A percentile compares a stretch with the other conserved stretches of the same genome.
phyloP scores from a whole-genome alignment of 2,329 filamentous ascomycete species.

The Colletotrichum aenigma region DNA sequence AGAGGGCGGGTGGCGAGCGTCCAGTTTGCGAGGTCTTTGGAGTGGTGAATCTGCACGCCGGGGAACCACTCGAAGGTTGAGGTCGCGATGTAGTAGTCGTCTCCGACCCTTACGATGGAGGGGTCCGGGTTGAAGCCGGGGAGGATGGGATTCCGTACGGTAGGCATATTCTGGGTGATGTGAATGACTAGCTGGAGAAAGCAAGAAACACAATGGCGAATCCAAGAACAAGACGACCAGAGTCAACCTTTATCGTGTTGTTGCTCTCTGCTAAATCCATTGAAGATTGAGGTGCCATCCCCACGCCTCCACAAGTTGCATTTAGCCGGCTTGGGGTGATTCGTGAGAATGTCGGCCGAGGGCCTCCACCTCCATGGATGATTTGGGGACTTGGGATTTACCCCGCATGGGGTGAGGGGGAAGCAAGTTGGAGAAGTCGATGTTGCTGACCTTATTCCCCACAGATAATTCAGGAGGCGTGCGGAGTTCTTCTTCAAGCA shows the following conservation, averaged over 20 bases:
- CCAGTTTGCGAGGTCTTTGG: constrained; percentile 58
- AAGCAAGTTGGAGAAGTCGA: not conserved
- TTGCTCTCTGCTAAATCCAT: not conserved
- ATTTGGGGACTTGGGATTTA: not conserved
- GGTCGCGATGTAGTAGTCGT: constrained; percentile 60
- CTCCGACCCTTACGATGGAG: constrained; percentile 54
- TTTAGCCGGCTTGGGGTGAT: constrained; percentile 17
- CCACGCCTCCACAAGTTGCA: constrained; percentile 16
- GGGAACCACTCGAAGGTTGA: constrained; percentile 62
- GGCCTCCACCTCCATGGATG: not conserved
- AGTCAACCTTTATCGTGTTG: not conserved
- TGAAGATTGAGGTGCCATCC: not conserved
- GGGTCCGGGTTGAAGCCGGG: constrained; percentile 63
- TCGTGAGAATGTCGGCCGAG: constrained; percentile 5
- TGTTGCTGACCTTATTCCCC: not conserved
- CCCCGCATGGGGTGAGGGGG: constrained; percentile 6
- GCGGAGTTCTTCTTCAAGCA: not conserved
- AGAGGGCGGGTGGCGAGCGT: constrained; percentile 50
- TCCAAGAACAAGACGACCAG: rapidly evolving
- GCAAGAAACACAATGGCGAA: rapidly evolving
- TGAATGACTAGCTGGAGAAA: not conserved
- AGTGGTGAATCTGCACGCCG: constrained; percentile 60
- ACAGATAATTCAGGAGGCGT: not conserved
- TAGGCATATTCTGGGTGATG: constrained; percentile 43
- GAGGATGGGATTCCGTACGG: constrained; percentile 57